Conservation (phyloP, 805 yeast genomes). For the Ogataea parapolymorpha region DNA sequence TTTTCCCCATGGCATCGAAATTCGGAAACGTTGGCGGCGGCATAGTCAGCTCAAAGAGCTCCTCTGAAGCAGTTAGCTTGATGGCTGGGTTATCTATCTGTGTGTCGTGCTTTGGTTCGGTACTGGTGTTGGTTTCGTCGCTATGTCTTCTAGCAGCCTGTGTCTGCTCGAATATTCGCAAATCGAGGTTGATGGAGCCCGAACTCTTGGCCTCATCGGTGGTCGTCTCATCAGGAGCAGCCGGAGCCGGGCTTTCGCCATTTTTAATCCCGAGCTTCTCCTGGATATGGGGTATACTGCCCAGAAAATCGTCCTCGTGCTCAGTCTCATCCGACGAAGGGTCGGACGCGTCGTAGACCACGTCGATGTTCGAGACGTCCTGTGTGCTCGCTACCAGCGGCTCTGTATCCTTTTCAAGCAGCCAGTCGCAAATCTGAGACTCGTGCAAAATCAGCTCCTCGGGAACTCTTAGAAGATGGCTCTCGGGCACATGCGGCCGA, state of each 20-base stretch:
- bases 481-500: constrained; percentile 9
- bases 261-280: constrained; percentile 1
- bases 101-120: neutral
- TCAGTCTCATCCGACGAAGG: constrained; percentile 14
- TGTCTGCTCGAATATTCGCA: constrained; percentile 5
- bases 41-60: constrained; percentile 10
- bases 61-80: constrained; percentile 5
- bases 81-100: neutral
- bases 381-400: neutral
- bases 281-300: constrained; percentile 25
- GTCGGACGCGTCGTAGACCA: constrained; percentile 2
- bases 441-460: constrained; percentile 6
- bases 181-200: constrained; percentile 12
- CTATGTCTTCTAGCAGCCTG: constrained; percentile 2
- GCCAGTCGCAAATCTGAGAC: constrained; percentile 12
- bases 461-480: constrained; percentile 4
- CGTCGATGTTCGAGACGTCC: constrained; percentile 6
- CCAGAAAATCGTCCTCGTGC: constrained; percentile 25
- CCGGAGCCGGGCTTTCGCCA: neutral
- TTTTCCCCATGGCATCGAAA: constrained; percentile 19
- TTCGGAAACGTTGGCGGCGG: constrained; percentile 20
- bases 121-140: neutral
- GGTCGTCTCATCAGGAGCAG: neutral
- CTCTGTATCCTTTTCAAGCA: constrained; percentile 7
- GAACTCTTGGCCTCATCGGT: neutral